Percentiles rank a stretch among this genome's conserved stretches.
These are phyloP conservation scores for Globisporangium okanoganense DNA, from an alignment of 352 stramenopile genomes.

Conservation along the genomic window DNA sequence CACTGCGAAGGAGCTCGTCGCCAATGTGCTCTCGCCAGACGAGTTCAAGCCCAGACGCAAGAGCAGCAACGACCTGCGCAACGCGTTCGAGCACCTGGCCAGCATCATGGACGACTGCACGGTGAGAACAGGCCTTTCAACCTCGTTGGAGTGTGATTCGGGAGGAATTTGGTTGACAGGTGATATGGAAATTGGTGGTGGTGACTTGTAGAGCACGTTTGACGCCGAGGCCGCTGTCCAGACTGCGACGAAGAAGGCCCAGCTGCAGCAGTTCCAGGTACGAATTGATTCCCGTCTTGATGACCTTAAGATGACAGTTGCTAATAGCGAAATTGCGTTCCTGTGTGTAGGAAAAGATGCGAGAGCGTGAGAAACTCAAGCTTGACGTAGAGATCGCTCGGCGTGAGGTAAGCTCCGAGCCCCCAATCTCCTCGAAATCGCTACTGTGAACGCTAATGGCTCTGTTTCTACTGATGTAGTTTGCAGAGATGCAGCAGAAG, in stretches of 20 bases:
- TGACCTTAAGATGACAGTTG: background rate
- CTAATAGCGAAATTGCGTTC: background rate
- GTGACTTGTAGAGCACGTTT: constrained; percentile 9
- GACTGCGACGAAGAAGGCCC: constrained; percentile 29
- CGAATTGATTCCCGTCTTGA: background rate
- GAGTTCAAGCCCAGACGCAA: background rate
- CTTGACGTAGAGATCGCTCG: constrained; percentile 26
- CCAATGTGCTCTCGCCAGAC: background rate
- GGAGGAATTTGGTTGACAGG: background rate
- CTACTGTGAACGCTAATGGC: background rate
- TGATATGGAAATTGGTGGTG: background rate
- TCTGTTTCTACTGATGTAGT: constrained; percentile 12
- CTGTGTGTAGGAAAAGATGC: constrained; percentile 22
- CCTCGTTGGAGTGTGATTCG: constrained; percentile 13
- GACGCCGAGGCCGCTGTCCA: constrained; percentile 23
- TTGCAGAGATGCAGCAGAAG: background rate
- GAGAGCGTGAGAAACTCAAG: constrained; percentile 27
- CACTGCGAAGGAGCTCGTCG: constrained; percentile 8
- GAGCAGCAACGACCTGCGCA: constrained; percentile 1
- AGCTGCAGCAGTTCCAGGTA: constrained; percentile 34
- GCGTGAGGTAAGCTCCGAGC: constrained; percentile 18
- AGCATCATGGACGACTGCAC: constrained; percentile 4
- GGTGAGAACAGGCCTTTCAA: constrained; percentile 14
- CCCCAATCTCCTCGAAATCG: background rate
- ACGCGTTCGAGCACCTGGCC: constrained; percentile 7